Percentiles rank a stretch among this genome's conserved stretches.
These are phyloP conservation scores for Neurospora pannonica DNA, from an alignment of 495 filamentous ascomycete genomes.

Conservation along the genomic window DNA sequence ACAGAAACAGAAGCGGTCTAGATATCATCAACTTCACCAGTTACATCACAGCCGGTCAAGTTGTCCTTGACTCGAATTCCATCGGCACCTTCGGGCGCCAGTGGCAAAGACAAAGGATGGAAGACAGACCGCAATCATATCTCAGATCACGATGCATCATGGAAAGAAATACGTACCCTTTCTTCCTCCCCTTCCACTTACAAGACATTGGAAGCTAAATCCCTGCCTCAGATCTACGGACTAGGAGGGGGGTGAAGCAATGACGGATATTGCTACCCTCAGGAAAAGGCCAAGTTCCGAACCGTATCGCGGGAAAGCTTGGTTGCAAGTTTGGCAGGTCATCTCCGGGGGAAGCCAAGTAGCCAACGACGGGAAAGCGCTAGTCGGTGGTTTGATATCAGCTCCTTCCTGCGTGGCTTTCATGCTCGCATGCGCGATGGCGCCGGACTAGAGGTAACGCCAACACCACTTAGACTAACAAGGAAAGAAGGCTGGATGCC, in stretches of 20 bases:
- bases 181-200: neutral
- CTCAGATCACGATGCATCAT: neutral
- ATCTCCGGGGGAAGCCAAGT: neutral
- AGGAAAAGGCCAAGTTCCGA: neutral
- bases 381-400: neutral
- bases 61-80: too few relatives aligned
- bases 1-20: neutral
- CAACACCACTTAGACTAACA: neutral
- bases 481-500: neutral
- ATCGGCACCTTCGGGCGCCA: neutral
- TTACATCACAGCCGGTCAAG: too few relatives aligned
- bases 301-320: neutral
- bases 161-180: neutral
- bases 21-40: too few relatives aligned
- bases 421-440: neutral
- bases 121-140: neutral
- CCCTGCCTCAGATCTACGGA: neutral
- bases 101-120: neutral
- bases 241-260: neutral
- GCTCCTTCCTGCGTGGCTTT: neutral
- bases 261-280: neutral
- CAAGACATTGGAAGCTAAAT: neutral
- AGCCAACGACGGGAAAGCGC: neutral
- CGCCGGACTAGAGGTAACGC: neutral
- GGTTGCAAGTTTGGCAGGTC: neutral